These are phyloP conservation scores for Cladosporium phlei DNA, from an alignment of 2,329 filamentous ascomycete species.

Conservation along the genomic window DNA sequence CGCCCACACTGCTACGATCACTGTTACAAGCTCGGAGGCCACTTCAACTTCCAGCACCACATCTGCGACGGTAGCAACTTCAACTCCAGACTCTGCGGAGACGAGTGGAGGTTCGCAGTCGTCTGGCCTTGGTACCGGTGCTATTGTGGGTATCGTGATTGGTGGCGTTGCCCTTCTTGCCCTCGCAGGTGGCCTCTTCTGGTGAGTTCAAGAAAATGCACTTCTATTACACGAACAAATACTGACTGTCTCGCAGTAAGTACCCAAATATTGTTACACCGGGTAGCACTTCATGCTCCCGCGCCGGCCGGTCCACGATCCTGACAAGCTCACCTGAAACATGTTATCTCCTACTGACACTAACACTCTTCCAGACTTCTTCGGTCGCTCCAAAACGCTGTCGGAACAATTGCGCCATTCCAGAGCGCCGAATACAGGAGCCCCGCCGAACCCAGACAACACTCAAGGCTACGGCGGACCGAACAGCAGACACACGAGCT, in stretches of 20 bases:
- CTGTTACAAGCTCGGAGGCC: conserved; percentile 15
- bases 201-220: conserved; percentile 33
- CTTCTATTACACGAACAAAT: no score
- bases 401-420: conserved; percentile 16
- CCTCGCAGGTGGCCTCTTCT: conserved; percentile 57
- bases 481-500: conserved; percentile 11
- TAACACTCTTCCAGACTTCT: conserved; percentile 38
- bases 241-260: conserved; percentile 4
- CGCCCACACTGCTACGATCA: conserved; percentile 20
- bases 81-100: conserved; percentile 4
- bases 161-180: conserved; percentile 60
- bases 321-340: background rate
- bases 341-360: no score
- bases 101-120: background rate
- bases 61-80: conserved; percentile 15
- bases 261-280: background rate
- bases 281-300: background rate
- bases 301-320: background rate
- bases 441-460: background rate
- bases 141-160: conserved; percentile 53
- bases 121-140: conserved; percentile 33
- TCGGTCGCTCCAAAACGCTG: conserved; percentile 43
- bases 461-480: background rate
- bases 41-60: conserved; percentile 16
- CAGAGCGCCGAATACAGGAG: conserved; percentile 1